Evolutionary conservation across 768 basidiomycete species (phyloP).

Genomic region (Boletus patriciae): DNA sequence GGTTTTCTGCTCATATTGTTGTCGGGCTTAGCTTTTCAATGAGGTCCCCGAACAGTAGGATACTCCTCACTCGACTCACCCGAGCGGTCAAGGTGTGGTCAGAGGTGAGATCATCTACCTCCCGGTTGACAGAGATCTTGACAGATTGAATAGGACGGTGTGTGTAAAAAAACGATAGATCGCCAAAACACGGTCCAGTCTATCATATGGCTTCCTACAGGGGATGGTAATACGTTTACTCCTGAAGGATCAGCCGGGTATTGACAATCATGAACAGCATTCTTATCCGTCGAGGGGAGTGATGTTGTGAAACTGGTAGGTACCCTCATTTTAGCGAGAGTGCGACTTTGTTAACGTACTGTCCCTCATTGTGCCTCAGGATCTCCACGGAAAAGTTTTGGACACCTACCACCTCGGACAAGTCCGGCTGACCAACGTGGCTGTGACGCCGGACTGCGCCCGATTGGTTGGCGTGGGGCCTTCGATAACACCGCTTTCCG

Average conservation of each 20-base stretch:
- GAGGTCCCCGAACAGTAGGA: constrained; percentile 49
- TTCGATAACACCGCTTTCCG: constrained; percentile 41
- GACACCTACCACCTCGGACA: constrained; percentile 45
- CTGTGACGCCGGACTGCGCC: constrained; percentile 46
- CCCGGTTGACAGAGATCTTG: constrained; percentile 2
- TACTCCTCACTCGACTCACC: constrained; percentile 48
- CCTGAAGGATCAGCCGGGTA: constrained; percentile 4
- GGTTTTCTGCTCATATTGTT: not conserved
- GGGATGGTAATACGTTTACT: constrained; percentile 39
- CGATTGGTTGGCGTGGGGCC: constrained; percentile 53
- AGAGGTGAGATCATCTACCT: constrained; percentile 35
- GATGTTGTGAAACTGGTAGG: constrained; percentile 47
- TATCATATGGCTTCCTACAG: constrained; percentile 52
- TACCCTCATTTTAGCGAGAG: constrained; percentile 5
- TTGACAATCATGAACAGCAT: constrained; percentile 36
- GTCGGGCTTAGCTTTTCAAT: constrained; percentile 10
- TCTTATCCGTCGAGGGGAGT: constrained; percentile 52
- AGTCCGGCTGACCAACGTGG: constrained; percentile 49
- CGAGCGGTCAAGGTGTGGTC: constrained; percentile 55
- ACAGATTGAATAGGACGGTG: constrained; percentile 42
- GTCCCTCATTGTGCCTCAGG: constrained; percentile 29
- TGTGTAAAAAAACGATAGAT: constrained; percentile 51
- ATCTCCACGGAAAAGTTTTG: constrained; percentile 46
- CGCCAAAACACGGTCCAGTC: constrained; percentile 47
- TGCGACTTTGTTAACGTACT: constrained; percentile 16